Evolutionary conservation across 495 filamentous ascomycete genomes (phyloP), one percentile per base, ranked within the genome.

Genomic region (Trypethelium eluteriae): DNA sequence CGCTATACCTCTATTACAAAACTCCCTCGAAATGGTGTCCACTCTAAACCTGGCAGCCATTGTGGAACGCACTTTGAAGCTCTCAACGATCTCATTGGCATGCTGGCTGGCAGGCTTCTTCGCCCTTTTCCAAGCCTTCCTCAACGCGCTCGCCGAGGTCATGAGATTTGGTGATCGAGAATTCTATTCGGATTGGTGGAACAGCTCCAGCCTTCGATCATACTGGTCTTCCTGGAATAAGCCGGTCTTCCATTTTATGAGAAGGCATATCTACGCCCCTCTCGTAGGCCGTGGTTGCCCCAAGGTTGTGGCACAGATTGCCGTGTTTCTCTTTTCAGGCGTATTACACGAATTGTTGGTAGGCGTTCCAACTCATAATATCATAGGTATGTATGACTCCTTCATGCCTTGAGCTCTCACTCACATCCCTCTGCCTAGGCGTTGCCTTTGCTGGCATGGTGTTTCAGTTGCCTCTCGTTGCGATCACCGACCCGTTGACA

Each of bases 161-260:
- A 91, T 91, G 81, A 80, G 81, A 44, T 98, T 98, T 70, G 94
- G 86, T 9, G 94, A 98, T 76, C 85, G 94, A 18, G 88, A 93
- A 59, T 98, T 98, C 75, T 98, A 98, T 75, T 87, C 89, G 1
- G 91, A 94, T 66, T 98, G 94, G 94, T 98, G 93, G 94, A 98
- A 98, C 73, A 91, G 87, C 56, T 85, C 86, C 16, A 89, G 87
- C 67, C 78, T 98, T 2, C 91, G 93, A 2, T 81, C 81, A 7
- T 98, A 98, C 79, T 98, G 94, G 94, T 83, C 91, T 34, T 89
- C 88, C 0, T 98, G 94, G 94, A 98, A 98, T 74, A 95, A 94
- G 71, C 94, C 94, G 2, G 93, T 98, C 11, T 95, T 95, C 74
- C 84, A 90, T 61, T 98, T 95, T 77, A 96, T 98, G 91, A 90